A percentile compares a stretch with the other conserved stretches of the same genome.
Evolutionary conservation across 73 alveolate species (phyloP).

Genomic region (Paramecium pentaurelia): DNA sequence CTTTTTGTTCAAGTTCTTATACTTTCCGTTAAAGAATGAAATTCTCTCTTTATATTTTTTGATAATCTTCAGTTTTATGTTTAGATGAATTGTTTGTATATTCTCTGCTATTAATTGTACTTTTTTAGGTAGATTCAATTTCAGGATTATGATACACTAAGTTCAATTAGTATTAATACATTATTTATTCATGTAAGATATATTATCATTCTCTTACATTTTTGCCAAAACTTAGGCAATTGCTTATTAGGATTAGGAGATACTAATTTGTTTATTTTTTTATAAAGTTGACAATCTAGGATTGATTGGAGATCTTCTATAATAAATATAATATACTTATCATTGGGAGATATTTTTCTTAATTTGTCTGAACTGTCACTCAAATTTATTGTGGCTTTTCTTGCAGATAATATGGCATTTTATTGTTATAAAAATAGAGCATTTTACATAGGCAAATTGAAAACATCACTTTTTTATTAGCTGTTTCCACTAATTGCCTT

Average conservation of each 20-base stretch:
- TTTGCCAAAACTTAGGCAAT: background rate
- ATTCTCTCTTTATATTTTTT: background rate
- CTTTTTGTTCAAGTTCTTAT: conserved; percentile 26
- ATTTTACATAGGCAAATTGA: conserved; percentile 19
- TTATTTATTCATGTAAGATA: background rate
- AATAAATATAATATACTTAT: background rate
- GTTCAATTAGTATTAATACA: background rate
- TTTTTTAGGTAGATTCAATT: conserved; percentile 17
- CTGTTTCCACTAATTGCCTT: background rate
- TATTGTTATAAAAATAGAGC: background rate
- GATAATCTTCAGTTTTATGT: conserved; percentile 38
- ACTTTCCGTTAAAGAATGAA: background rate
- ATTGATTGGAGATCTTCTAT: conserved; percentile 16
- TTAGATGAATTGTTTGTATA: background rate
- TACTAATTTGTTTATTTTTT: background rate
- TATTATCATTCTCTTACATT: conserved; percentile 19
- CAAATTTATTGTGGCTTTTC: conserved; percentile 50
- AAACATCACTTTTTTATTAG: conserved; percentile 13
- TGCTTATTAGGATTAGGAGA: background rate
- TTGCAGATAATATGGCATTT: conserved; percentile 37
- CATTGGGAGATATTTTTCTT: conserved; percentile 18
- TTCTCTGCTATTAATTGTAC: conserved; percentile 35
- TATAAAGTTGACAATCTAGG: background rate
- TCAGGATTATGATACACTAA: background rate
- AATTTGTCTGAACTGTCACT: conserved; percentile 42